Evolutionary conservation across 2,329 filamentous ascomycete species (phyloP), one percentile per base, ranked within the genome.

Genomic region (Arachnopeziza araneosa): DNA sequence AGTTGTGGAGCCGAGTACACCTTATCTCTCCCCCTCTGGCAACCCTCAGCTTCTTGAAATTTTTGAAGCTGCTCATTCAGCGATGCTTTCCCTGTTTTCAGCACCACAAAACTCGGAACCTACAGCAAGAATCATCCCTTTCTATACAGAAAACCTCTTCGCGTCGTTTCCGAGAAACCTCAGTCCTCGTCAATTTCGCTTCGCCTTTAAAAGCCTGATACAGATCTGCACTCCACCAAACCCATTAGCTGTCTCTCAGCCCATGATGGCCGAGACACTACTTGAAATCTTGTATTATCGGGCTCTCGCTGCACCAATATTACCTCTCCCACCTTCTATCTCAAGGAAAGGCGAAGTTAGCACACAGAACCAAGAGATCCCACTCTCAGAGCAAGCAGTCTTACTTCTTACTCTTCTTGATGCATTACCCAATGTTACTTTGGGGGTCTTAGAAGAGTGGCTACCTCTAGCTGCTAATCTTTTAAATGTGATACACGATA

Each of bases 1-100:
- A 4, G 76, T 90, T 4, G 76, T 89, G 14, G 77, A 81, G 5
- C 82, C 85, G 2, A 81, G 86, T 17, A 77, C 82, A 7, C 85
- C 87, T 1, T 91, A 91, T 68, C 80, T 90, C 9, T 82, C 80
- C 24, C 67, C 71, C 32, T 65, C 59, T n/a, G 67, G 67, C 12
- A 68, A 71, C 51, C 57, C 63, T 3, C 60, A 82, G 52, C 78
- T 89, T 10, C 75, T 87, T 1, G 81, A 86, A 50, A 84, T 89
- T 24, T 90, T 90, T 66, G 87, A 91, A 75, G 86, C 87, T 6
- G 87, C 87, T 1, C 87, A 91, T 70, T 87, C 84, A 62, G 80
- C 88, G 26, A 84, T 86, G 72, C 78, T 91, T 12, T 81, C 87
- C 2, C 83, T 88, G n/a, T 82, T 90, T 32, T 85, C 86, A 0